phyloP scores from a whole-genome alignment of 257 asterid genomes.

The Salvia rosmarinus region DNA sequence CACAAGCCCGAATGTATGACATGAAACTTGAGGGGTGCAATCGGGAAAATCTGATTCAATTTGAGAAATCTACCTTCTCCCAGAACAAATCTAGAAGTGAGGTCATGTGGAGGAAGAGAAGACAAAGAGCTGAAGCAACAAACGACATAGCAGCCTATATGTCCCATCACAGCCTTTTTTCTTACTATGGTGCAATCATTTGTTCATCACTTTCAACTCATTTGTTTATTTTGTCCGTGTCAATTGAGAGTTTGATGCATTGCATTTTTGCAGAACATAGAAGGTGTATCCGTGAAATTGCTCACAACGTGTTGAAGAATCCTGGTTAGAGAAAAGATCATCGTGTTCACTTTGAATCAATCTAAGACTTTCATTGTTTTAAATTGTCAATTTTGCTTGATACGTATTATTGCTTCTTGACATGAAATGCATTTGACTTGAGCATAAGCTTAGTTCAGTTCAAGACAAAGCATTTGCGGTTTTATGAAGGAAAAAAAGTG shows the following conservation, averaged over 20 bases:
- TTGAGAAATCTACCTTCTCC: too few relatives aligned
- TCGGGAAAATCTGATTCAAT: too few relatives aligned
- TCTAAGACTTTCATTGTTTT: too few relatives aligned
- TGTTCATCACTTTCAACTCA: not conserved
- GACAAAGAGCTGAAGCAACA: conserved; percentile 52
- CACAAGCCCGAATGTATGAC: conserved; percentile 48
- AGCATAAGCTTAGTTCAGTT: too few relatives aligned
- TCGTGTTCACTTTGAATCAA: too few relatives aligned
- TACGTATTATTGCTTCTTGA: too few relatives aligned
- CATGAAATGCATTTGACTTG: too few relatives aligned
- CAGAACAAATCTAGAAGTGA: too few relatives aligned
- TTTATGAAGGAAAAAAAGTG: too few relatives aligned
- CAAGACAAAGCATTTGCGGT: too few relatives aligned
- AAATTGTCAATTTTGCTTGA: too few relatives aligned
- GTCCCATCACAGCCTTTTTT: conserved; percentile 63
- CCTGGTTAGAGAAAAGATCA: conserved; percentile 46
- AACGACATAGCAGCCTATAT: conserved; percentile 45
- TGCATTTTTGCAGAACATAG: conserved; percentile 46
- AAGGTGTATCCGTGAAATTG: conserved; percentile 31
- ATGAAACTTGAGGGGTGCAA: conserved; percentile 48
- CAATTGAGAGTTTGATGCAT: conserved; percentile 26
- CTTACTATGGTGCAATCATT: conserved; percentile 49
- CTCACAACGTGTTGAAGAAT: conserved; percentile 31
- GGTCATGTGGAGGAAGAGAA: conserved; percentile 51
- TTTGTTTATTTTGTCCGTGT: conserved; percentile 8